phyloP scores from a whole-genome alignment of 768 basidiomycete species.

The Hypholoma sublateritium region DNA sequence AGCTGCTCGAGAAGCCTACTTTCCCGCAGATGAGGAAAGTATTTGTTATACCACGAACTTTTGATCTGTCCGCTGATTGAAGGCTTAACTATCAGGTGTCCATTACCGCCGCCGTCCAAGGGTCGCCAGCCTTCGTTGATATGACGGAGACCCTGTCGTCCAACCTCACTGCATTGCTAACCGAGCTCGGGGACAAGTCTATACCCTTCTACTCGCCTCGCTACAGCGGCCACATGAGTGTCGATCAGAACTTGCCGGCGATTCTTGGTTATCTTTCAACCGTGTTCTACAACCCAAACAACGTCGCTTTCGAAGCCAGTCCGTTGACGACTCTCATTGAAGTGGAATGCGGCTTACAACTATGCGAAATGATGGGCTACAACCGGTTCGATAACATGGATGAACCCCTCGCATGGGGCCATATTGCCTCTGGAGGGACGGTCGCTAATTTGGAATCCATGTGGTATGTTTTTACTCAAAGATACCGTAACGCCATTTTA shows the following conservation, averaged over 20 bases:
- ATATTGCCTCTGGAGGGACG: constrained; percentile 42
- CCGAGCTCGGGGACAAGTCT: not conserved
- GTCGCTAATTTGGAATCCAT: constrained; percentile 49
- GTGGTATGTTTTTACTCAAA: constrained; percentile 23
- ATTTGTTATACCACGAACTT: no score
- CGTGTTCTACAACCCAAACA: constrained; percentile 32
- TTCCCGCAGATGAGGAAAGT: constrained; percentile 29
- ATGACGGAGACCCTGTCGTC: not conserved
- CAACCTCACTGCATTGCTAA: not conserved
- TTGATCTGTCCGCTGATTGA: no score
- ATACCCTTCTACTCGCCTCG: constrained; percentile 18
- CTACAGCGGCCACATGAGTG: constrained; percentile 15
- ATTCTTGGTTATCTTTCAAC: constrained; percentile 13
- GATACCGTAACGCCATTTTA: not conserved
- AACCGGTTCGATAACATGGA: constrained; percentile 8
- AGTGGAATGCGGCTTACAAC: constrained; percentile 34
- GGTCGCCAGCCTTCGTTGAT: not conserved
- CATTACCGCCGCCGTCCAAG: not conserved
- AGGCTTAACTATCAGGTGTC: constrained; percentile 15
- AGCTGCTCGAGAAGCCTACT: constrained; percentile 24
- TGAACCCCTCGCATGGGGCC: constrained; percentile 38
- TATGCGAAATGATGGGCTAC: constrained; percentile 43
- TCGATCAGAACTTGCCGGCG: constrained; percentile 14
- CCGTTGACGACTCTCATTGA: constrained; percentile 40
- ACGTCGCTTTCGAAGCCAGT: constrained; percentile 38